Conservation (phyloP, 495 filamentous ascomycete genomes). For the Trichoderma parareesei region DNA sequence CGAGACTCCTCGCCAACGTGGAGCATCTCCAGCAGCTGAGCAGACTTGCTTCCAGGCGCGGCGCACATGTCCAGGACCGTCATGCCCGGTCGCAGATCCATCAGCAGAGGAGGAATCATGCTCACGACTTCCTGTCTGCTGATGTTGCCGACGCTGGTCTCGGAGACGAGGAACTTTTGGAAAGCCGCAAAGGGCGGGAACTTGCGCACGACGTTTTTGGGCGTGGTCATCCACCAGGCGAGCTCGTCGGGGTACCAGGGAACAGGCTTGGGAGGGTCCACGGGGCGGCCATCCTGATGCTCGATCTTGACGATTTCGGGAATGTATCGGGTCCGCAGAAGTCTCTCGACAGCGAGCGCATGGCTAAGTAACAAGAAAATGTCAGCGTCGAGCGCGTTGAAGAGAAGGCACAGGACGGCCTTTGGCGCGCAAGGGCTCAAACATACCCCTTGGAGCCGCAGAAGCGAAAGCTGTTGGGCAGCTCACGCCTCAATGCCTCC, state of each 20-base stretch:
- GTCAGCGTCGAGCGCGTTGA: constrained; percentile 12
- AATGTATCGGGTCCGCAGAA: constrained; percentile 77
- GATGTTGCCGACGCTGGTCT: constrained; percentile 95
- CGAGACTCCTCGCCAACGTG: constrained; percentile 84
- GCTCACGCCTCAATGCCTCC: constrained; percentile 65
- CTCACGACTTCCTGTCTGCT: constrained; percentile 93
- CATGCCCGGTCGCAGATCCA: constrained; percentile 88
- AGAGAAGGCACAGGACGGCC: constrained; percentile 14
- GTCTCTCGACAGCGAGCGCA: constrained; percentile 77
- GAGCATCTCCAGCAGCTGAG: constrained; percentile 89
- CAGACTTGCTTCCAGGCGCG: constrained; percentile 92
- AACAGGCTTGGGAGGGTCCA: constrained; percentile 72
- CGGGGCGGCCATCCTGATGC: constrained; percentile 62
- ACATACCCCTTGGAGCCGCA: constrained; percentile 77
- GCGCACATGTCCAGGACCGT: constrained; percentile 91
- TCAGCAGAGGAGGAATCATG: constrained; percentile 95
- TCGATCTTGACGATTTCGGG: constrained; percentile 77
- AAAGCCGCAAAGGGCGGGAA: constrained; percentile 89
- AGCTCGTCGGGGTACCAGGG: constrained; percentile 89
- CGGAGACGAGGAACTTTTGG: constrained; percentile 96
- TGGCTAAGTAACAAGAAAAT: constrained; percentile 45
- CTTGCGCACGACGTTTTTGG: constrained; percentile 84
- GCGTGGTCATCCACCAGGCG: constrained; percentile 93
- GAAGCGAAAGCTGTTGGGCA: constrained; percentile 95
- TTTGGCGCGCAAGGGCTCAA: background rate